A percentile compares a stretch with the other conserved stretches of the same genome.
Evolutionary conservation across 192 early-diverging fungal genomes (phyloP).

Genomic region (Chytriomyces sp.): DNA sequence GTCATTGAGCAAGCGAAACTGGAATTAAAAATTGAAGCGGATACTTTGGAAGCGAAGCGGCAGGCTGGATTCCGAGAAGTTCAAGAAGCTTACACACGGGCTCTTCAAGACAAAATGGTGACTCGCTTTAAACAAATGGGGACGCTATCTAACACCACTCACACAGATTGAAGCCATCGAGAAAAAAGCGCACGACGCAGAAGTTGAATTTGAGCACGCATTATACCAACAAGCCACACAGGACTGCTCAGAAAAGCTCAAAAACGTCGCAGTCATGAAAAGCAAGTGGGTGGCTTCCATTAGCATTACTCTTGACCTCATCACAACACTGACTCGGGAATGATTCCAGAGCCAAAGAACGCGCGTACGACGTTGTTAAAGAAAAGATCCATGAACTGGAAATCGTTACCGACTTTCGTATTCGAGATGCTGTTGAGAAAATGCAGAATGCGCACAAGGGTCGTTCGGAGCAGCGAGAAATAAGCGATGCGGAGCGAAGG

Average conservation of each 20-base stretch:
- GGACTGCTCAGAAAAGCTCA: neutral
- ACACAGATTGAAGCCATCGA: neutral
- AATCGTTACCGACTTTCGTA: neutral
- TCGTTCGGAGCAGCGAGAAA: neutral
- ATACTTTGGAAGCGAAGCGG: neutral
- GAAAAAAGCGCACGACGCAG: neutral
- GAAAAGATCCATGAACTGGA: neutral
- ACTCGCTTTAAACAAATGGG: neutral
- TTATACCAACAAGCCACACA: neutral
- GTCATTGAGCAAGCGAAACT: neutral
- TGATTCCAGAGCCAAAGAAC: neutral
- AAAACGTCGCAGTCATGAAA: neutral
- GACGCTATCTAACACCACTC: neutral
- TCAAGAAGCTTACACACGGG: constrained; percentile 1
- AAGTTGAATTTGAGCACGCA: constrained; percentile 17
- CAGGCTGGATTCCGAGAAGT: constrained; percentile 22
- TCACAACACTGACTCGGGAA: neutral
- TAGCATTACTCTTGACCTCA: no score
- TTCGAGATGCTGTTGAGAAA: neutral
- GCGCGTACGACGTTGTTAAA: neutral
- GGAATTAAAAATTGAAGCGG: constrained; percentile 11
- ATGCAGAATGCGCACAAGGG: constrained; percentile 26
- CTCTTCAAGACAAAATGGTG: constrained; percentile 15
- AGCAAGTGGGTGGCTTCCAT: neutral
- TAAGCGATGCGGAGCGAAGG: neutral